phyloP scores from a whole-genome alignment of 257 asterid genomes.

The Solanum appendiculatum region DNA sequence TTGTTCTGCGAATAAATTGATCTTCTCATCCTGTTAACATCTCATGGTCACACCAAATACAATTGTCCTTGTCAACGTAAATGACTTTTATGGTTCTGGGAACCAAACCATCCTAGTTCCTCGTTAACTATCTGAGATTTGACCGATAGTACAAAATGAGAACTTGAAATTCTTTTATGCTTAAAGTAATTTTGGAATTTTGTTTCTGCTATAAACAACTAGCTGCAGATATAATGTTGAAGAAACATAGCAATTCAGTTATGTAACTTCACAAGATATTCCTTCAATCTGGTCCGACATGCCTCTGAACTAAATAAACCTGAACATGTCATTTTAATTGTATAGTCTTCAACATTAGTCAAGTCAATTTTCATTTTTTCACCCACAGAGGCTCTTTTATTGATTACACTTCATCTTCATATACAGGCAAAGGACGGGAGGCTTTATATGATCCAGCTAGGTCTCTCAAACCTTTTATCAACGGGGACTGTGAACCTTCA shows the following conservation, averaged over 20 bases:
- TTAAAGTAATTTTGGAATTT: neutral
- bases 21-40: neutral
- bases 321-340: neutral
- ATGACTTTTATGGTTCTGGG: neutral
- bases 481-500: conserved; percentile 36
- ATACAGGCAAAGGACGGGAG: conserved; percentile 53
- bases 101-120: neutral
- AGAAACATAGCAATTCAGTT: neutral
- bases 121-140: neutral
- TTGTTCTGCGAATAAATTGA: neutral
- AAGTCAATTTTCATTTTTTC: neutral
- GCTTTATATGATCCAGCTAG: conserved; percentile 28
- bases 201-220: neutral
- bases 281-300: neutral
- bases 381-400: neutral
- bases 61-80: neutral
- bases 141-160: neutral
- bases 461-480: conserved; percentile 33
- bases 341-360: neutral
- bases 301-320: neutral
- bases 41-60: neutral
- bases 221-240: neutral
- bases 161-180: neutral
- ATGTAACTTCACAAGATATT: neutral
- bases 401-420: neutral